Conservation (phyloP, 805 yeast genomes). For the Grigorovia humatica region DNA sequence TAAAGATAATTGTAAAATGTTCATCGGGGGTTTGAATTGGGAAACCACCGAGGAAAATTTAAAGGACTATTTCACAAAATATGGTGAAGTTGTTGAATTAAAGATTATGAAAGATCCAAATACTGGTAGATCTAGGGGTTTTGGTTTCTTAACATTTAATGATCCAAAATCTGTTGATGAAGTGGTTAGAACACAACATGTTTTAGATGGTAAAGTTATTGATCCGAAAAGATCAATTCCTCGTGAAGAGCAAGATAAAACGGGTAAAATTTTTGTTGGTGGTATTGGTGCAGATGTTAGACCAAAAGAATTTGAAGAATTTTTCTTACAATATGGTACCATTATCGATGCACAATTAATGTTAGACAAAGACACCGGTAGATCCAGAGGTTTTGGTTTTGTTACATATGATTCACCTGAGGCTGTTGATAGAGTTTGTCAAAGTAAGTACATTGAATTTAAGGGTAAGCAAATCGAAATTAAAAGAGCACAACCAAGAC, state of each 20-base stretch:
- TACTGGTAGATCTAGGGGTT: constrained; percentile 88
- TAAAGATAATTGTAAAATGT: constrained; percentile 83
- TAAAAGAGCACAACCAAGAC: constrained; percentile 77
- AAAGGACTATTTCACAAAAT: constrained; percentile 72
- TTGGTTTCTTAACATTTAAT: constrained; percentile 85
- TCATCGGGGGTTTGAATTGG: constrained; percentile 96
- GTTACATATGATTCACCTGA: constrained; percentile 91
- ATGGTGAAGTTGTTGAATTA: constrained; percentile 79
- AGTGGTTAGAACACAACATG: constrained; percentile 78
- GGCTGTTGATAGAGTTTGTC: constrained; percentile 84
- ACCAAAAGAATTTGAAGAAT: constrained; percentile 79
- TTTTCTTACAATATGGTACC: constrained; percentile 79
- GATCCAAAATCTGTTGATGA: constrained; percentile 73
- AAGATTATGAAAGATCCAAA: constrained; percentile 86
- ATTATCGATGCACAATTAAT: constrained; percentile 93
- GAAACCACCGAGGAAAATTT: constrained; percentile 89
- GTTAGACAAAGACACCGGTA: constrained; percentile 95
- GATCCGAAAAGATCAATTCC: constrained; percentile 98
- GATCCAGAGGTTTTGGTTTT: constrained; percentile 95
- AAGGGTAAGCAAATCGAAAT: constrained; percentile 83
- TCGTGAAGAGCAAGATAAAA: constrained; percentile 91
- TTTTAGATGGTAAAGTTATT: constrained; percentile 88
- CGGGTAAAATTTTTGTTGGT: constrained; percentile 95
- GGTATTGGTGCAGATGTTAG: constrained; percentile 93
- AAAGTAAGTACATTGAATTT: constrained; percentile 68